These are phyloP conservation scores for Eremomyces bilateralis DNA, from an alignment of 495 filamentous ascomycete genomes.

Conservation along the genomic window DNA sequence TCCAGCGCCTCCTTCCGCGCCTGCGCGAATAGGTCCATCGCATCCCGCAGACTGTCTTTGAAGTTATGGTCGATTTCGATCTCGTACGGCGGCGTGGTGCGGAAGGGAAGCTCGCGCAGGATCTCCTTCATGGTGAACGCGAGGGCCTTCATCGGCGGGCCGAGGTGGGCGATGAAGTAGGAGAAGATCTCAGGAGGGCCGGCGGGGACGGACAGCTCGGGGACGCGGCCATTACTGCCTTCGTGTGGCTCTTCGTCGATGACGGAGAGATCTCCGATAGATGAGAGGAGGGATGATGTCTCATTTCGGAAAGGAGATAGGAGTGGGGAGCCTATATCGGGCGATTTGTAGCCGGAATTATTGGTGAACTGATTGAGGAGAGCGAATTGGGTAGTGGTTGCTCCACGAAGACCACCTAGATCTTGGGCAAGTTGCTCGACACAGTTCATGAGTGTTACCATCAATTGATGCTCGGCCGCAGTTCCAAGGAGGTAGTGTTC, in stretches of 20 bases:
- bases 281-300: not conserved
- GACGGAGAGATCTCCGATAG: not conserved
- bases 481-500: conserved; percentile 75
- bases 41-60: conserved; percentile 51
- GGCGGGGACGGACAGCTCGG: conserved; percentile 25
- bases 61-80: conserved; percentile 64
- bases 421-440: conserved; percentile 76
- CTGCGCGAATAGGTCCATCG: conserved; percentile 52
- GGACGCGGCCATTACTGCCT: not conserved
- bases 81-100: conserved; percentile 31
- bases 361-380: conserved; percentile 20
- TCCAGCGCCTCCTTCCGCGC: conserved; percentile 55
- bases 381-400: conserved; percentile 71
- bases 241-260: conserved; percentile 3
- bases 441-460: conserved; percentile 60
- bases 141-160: conserved; percentile 87
- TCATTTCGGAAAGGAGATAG: conserved; percentile 2
- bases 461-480: conserved; percentile 60
- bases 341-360: conserved; percentile 2
- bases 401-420: conserved; percentile 76
- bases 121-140: conserved; percentile 77
- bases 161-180: conserved; percentile 65
- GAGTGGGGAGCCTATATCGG: too few relatives aligned
- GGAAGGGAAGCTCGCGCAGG: conserved; percentile 70
- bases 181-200: conserved; percentile 87